Percentiles rank a stretch among this genome's conserved stretches.
Evolutionary conservation across 345 rosid genomes (phyloP).

Genomic region (Salix exigua): DNA sequence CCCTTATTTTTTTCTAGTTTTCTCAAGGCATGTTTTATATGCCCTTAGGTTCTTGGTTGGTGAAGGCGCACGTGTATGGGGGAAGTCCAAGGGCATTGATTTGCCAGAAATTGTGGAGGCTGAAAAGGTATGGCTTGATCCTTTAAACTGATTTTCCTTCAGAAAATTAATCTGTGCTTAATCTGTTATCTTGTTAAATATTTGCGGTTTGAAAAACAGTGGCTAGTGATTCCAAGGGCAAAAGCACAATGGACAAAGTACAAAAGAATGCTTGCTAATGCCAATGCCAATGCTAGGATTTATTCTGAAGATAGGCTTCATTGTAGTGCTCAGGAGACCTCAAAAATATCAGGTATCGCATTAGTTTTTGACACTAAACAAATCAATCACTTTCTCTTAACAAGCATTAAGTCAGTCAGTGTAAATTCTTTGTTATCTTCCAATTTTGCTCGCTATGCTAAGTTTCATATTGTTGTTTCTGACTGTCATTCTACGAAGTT

Average conservation of each 20-base stretch:
- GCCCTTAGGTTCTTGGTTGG: constrained; percentile 79
- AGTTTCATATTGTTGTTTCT: neutral
- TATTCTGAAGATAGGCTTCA: constrained; percentile 16
- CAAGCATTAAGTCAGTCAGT: neutral
- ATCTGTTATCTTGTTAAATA: neutral
- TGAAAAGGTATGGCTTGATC: constrained; percentile 50
- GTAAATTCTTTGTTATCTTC: neutral
- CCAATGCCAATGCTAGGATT: constrained; percentile 36
- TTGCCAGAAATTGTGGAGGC: constrained; percentile 56
- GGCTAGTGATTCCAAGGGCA: constrained; percentile 84
- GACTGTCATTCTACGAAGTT: no score
- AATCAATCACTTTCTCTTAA: neutral
- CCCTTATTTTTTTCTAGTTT: neutral
- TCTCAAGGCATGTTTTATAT: neutral
- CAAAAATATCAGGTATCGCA: constrained; percentile 27
- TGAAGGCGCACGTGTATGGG: constrained; percentile 88
- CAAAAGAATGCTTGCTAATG: constrained; percentile 63
- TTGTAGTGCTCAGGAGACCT: constrained; percentile 20
- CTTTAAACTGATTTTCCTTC: no score
- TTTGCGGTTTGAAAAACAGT: constrained; percentile 34
- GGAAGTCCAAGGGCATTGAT: constrained; percentile 53
- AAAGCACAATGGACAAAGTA: constrained; percentile 69
- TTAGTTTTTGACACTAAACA: neutral
- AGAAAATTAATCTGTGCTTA: no score
- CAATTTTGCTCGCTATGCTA: neutral